Conservation (phyloP, 2,329 filamentous ascomycete genomes). For the Curvularia hawaiiensis region DNA sequence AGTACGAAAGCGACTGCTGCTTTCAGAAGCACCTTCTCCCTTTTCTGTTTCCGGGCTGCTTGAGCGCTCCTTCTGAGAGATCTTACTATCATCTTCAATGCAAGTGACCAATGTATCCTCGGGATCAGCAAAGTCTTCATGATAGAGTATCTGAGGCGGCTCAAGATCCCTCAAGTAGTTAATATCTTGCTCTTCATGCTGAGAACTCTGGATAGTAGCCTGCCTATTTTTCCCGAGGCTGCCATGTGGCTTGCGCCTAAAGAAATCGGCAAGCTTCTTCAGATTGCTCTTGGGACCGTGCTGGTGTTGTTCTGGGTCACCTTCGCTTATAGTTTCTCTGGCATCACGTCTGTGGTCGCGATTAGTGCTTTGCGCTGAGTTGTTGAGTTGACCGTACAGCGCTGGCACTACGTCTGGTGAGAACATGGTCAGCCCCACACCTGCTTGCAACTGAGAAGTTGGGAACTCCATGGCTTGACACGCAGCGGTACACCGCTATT, state of each 20-base stretch:
- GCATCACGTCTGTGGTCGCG: not conserved
- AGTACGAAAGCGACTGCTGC: not conserved
- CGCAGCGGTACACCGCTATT: not conserved
- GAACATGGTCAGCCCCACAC: slow-evolving; percentile 8
- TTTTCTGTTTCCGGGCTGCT: not conserved
- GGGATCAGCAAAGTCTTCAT: not conserved
- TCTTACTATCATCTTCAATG: not conserved
- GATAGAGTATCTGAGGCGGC: not conserved
- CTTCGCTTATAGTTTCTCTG: not conserved
- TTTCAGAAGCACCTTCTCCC: not conserved
- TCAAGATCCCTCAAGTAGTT: not conserved
- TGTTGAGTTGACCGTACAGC: slow-evolving; percentile 1
- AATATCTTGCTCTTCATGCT: not conserved
- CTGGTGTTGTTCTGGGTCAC: not conserved
- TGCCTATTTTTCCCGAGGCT: not conserved
- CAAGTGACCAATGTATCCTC: not conserved
- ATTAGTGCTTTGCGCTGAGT: not conserved
- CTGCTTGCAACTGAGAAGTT: slow-evolving; percentile 4
- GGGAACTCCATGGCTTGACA: slow-evolving; percentile 12
- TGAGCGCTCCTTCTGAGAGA: not conserved
- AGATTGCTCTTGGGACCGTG: not conserved
- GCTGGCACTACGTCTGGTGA: slow-evolving; percentile 4
- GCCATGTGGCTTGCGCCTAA: slow-evolving; percentile 1
- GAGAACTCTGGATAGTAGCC: not conserved
- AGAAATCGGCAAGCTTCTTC: slow-evolving; percentile 7